These are phyloP conservation scores for Eimeria zaria DNA, from an alignment of 169 alveolate species.

Conservation along the genomic window DNA sequence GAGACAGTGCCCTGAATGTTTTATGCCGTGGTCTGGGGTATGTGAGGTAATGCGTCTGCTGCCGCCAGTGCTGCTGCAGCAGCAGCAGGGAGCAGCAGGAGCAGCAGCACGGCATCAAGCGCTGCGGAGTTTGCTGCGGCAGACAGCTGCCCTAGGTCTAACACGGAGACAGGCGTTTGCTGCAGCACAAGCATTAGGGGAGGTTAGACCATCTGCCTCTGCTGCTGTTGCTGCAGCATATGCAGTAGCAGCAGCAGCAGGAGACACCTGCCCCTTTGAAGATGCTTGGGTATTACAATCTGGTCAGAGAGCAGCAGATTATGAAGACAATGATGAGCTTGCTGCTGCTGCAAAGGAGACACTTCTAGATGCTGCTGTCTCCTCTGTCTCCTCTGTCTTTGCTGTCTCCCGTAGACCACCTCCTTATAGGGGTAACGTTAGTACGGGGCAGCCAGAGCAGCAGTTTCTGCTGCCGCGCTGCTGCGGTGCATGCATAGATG, in stretches of 20 bases:
- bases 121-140: slow-evolving; percentile 3
- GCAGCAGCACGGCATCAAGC: not conserved
- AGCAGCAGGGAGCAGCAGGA: slow-evolving; percentile 44
- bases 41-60: not conserved
- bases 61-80: slow-evolving; percentile 60
- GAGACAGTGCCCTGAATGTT: slow-evolving; percentile 32
- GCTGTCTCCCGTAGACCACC: not conserved
- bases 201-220: not conserved
- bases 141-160: not conserved
- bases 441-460: slow-evolving; percentile 22
- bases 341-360: slow-evolving; percentile 10
- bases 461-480: slow-evolving; percentile 50
- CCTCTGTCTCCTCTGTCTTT: too few species aligned
- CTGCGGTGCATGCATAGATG: slow-evolving; percentile 23
- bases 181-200: not conserved
- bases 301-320: slow-evolving; percentile 5
- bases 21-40: not conserved
- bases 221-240: not conserved
- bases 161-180: slow-evolving; percentile 5
- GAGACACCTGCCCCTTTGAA: not conserved
- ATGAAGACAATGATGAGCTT: not conserved
- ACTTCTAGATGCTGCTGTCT: not conserved
- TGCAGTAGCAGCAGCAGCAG: slow-evolving; percentile 1
- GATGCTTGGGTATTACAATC: slow-evolving; percentile 41
- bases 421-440: not conserved